Percentiles rank a stretch among this genome's conserved stretches.
Evolutionary conservation across 768 basidiomycete genomes (phyloP).

Genomic region (Sutorius australiensis): DNA sequence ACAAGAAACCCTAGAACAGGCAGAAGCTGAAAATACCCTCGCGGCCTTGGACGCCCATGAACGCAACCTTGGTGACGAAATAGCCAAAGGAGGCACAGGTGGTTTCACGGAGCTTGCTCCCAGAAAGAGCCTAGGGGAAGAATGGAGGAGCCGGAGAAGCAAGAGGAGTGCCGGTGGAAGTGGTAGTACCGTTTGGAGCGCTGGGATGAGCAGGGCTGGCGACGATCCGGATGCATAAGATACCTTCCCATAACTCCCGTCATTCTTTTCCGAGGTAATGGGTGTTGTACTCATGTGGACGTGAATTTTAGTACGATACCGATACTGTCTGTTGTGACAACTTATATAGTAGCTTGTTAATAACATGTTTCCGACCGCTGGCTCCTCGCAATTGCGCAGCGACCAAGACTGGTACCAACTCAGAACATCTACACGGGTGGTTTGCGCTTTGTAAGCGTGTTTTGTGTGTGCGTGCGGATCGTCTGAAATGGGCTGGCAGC

Average conservation of each 20-base stretch:
- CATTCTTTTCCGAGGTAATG: slow-evolving; percentile 6
- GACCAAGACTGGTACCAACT: background rate
- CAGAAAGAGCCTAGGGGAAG: slow-evolving; percentile 41
- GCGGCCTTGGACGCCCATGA: slow-evolving; percentile 81
- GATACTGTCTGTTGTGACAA: slow-evolving; percentile 14
- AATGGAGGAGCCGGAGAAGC: slow-evolving; percentile 54
- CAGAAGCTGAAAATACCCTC: slow-evolving; percentile 71
- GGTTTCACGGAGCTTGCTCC: slow-evolving; percentile 78
- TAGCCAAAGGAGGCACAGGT: slow-evolving; percentile 66
- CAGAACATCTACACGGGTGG: background rate
- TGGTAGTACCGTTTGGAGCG: slow-evolving; percentile 83
- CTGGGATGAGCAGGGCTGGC: slow-evolving; percentile 67
- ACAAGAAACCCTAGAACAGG: slow-evolving; percentile 72
- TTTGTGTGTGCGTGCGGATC: slow-evolving; percentile 75
- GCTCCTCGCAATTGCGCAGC: background rate
- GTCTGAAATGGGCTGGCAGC: slow-evolving; percentile 69
- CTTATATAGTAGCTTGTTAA: slow-evolving; percentile 23
- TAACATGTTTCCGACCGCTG: slow-evolving; percentile 9
- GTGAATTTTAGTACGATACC: slow-evolving; percentile 24
- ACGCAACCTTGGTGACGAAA: slow-evolving; percentile 62
- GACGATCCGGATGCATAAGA: slow-evolving; percentile 40
- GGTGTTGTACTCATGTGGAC: slow-evolving; percentile 11
- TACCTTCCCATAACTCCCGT: background rate
- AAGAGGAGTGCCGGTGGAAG: slow-evolving; percentile 56
- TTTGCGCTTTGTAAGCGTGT: slow-evolving; percentile 62